Conservation (phyloP, 2,329 filamentous ascomycete genomes). For the Hypoxylon sp. region DNA sequence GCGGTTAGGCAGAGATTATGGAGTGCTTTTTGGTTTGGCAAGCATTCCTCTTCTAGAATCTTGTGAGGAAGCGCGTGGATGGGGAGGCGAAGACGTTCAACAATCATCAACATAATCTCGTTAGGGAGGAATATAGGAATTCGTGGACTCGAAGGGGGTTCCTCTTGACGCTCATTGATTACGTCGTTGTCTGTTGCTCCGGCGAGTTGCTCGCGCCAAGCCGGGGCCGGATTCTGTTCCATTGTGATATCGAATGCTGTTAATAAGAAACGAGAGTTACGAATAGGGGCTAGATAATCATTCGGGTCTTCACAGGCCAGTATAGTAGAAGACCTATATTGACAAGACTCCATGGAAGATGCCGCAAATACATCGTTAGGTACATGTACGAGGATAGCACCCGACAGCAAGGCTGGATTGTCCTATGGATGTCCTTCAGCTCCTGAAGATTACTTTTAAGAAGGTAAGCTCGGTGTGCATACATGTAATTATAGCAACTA, state of each 20-base stretch:
- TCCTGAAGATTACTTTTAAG: background rate
- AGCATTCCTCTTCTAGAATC: background rate
- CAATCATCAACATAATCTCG: constrained; percentile 14
- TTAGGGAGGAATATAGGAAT: constrained; percentile 12
- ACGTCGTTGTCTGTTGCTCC: background rate
- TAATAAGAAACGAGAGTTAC: constrained; percentile 3
- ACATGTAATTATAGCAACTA: background rate
- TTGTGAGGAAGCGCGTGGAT: background rate
- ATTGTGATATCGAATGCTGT: constrained; percentile 12
- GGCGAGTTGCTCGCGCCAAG: background rate
- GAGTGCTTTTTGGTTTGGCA: constrained; percentile 12
- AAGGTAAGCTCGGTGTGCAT: background rate
- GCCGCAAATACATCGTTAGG: background rate
- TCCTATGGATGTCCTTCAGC: background rate
- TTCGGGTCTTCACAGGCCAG: background rate
- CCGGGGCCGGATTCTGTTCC: background rate
- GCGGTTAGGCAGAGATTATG: constrained; percentile 26
- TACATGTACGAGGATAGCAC: too few relatives aligned
- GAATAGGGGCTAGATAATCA: background rate
- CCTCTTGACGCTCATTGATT: background rate
- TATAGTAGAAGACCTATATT: too few relatives aligned
- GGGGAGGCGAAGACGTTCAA: constrained; percentile 20
- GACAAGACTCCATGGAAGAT: background rate
- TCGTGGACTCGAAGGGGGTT: background rate
- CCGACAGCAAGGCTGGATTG: background rate